Conservation (phyloP, 1,284 basidiomycete genomes). For the Mycosarcoma maydis region DNA sequence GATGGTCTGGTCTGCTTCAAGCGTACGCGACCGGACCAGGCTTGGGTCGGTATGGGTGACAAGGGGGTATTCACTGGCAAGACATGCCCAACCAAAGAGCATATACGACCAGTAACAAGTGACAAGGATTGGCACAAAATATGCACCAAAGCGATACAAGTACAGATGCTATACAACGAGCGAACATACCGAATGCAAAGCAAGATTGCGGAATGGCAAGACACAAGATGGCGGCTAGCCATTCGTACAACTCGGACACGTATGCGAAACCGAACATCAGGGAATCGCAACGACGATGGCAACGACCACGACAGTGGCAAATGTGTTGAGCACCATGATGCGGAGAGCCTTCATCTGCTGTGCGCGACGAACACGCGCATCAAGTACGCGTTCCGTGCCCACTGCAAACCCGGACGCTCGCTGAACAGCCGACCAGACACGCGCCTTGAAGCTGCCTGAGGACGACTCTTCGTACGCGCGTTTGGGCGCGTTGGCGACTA, state of each 20-base stretch:
- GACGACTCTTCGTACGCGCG: constrained; percentile 16
- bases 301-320: constrained; percentile 28
- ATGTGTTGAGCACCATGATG: constrained; percentile 32
- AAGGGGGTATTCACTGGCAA: constrained; percentile 16
- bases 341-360: constrained; percentile 50
- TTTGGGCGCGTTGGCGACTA: constrained; percentile 1
- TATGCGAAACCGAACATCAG: constrained; percentile 3
- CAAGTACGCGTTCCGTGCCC: constrained; percentile 46
- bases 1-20: too few species aligned
- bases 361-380: constrained; percentile 36
- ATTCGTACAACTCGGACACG: too few species aligned
- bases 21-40: too few species aligned
- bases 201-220: too few species aligned
- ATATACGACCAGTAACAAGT: background rate
- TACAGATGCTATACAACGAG: constrained; percentile 8
- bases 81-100: background rate
- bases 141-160: constrained; percentile 6
- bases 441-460: constrained; percentile 1
- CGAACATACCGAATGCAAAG: background rate
- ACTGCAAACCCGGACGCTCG: constrained; percentile 51
- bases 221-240: too few species aligned
- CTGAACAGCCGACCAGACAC: constrained; percentile 31
- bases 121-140: constrained; percentile 3
- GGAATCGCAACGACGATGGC: constrained; percentile 45
- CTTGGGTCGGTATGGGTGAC: too few species aligned